Evolutionary conservation across 2,329 filamentous ascomycete species (phyloP).

Genomic region (Colletotrichum karsti): DNA sequence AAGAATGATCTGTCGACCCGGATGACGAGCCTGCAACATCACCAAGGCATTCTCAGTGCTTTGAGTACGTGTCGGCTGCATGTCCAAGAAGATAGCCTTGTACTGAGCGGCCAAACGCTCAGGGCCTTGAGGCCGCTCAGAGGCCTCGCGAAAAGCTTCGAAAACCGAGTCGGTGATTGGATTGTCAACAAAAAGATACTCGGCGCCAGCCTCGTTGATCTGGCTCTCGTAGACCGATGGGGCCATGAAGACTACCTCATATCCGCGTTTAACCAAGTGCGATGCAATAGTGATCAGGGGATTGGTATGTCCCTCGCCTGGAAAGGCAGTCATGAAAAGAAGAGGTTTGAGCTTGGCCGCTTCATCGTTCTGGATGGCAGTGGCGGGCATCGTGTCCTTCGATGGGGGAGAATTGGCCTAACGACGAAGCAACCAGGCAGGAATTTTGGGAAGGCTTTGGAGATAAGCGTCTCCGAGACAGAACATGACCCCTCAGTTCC

Average conservation of each 20-base stretch:
- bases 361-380: too few species aligned
- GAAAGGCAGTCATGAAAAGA: constrained; percentile 32
- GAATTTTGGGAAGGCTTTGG: neutral
- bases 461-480: neutral
- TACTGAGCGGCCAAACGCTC: constrained; percentile 17
- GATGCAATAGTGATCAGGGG: constrained; percentile 39
- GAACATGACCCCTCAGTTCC: neutral
- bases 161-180: neutral
- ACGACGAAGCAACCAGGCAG: neutral
- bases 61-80: neutral
- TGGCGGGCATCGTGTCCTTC: neutral
- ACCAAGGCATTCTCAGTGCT: constrained; percentile 28
- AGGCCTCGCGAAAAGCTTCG: neutral
- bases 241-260: constrained; percentile 47
- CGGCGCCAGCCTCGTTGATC: constrained; percentile 43
- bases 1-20: constrained; percentile 40
- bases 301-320: constrained; percentile 31
- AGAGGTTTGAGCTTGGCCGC: constrained; percentile 20
- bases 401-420: neutral
- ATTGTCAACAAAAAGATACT: constrained; percentile 35
- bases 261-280: constrained; percentile 41
- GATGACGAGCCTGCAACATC: constrained; percentile 34
- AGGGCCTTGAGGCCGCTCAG: constrained; percentile 20
- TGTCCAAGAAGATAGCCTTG: constrained; percentile 25
- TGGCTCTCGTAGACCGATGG: constrained; percentile 37